These are phyloP conservation scores for Gonapodya prolifera DNA, from an alignment of 192 early-diverging fungal genomes.

Conservation along the genomic window DNA sequence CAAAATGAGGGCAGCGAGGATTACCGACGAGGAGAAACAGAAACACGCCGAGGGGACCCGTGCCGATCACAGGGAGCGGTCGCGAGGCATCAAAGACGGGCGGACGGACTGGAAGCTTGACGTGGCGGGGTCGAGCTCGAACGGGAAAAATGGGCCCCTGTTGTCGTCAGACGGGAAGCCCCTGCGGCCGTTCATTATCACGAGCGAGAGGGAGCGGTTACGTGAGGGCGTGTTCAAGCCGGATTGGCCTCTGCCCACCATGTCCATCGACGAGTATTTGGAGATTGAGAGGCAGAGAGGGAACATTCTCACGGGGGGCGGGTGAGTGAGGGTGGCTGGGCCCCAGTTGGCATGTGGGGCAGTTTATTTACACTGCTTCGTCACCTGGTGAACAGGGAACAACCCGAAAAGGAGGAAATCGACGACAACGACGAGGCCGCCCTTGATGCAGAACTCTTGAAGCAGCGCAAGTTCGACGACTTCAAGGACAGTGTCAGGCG, in stretches of 20 bases:
- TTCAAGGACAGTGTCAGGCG: conserved; percentile 65
- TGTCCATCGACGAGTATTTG: conserved; percentile 92
- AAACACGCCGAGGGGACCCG: no score
- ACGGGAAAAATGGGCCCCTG: no score
- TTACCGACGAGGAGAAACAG: no score
- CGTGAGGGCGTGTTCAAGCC: conserved; percentile 73
- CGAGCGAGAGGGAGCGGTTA: conserved; percentile 56
- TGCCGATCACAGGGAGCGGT: no score
- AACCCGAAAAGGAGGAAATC: conserved; percentile 55
- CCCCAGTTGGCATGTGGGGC: not conserved
- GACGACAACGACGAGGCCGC: conserved; percentile 74
- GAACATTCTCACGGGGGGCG: conserved; percentile 78
- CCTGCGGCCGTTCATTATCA: conserved; percentile 80
- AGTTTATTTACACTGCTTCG: not conserved
- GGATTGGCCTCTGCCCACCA: conserved; percentile 80
- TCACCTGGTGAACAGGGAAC: conserved; percentile 23
- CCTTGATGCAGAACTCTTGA: conserved; percentile 72
- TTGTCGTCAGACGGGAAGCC: not conserved
- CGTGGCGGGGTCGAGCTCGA: no score
- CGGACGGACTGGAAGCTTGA: no score
- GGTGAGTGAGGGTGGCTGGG: conserved; percentile 22
- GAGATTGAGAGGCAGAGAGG: conserved; percentile 75
- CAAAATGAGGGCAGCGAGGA: conserved; percentile 53
- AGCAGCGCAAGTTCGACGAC: conserved; percentile 77
- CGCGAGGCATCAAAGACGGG: no score